A percentile compares a stretch with the other conserved stretches of the same genome.
Conservation (phyloP, 768 basidiomycete species). For the Kwoniella pini region DNA sequence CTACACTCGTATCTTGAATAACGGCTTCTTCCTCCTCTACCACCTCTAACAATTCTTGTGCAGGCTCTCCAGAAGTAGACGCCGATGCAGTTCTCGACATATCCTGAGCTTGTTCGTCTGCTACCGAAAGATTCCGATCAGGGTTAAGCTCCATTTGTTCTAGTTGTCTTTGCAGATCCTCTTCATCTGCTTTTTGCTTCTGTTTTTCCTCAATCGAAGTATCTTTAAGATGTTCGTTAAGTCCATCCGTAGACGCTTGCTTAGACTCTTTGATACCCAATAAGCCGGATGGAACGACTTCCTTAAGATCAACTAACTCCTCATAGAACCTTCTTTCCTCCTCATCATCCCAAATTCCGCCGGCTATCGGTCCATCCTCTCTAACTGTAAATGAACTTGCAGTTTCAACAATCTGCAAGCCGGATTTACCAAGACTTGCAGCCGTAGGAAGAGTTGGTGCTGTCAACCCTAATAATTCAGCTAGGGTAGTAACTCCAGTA, state of each 20-base stretch:
- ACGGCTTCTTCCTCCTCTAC: constrained; percentile 10
- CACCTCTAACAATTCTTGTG: neutral
- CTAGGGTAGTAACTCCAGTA: constrained; percentile 83
- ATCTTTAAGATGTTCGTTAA: constrained; percentile 41
- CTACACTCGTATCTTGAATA: constrained; percentile 3
- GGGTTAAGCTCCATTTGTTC: constrained; percentile 64
- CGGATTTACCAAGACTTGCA: constrained; percentile 58
- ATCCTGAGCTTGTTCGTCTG: constrained; percentile 10
- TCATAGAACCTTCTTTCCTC: constrained; percentile 94
- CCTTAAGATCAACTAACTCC: constrained; percentile 84
- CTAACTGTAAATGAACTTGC: constrained; percentile 54
- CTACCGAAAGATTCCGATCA: constrained; percentile 2
- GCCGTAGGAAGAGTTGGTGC: constrained; percentile 81
- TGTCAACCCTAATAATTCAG: constrained; percentile 81
- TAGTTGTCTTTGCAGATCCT: constrained; percentile 73
- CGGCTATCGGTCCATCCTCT: constrained; percentile 62
- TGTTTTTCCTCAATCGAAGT: constrained; percentile 55
- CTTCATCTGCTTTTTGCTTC: constrained; percentile 56
- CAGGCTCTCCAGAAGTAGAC: constrained; percentile 12
- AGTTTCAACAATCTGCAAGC: constrained; percentile 54
- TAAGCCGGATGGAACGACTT: constrained; percentile 85
- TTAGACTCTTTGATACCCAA: constrained; percentile 65
- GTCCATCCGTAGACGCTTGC: constrained; percentile 45
- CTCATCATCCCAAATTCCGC: constrained; percentile 97
- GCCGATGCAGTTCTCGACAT: constrained; percentile 29